Percentiles rank a stretch among this genome's conserved stretches.
These are phyloP conservation scores for Entomortierella lignicola DNA, from an alignment of 192 early-diverging fungal genomes.

Conservation along the genomic window DNA sequence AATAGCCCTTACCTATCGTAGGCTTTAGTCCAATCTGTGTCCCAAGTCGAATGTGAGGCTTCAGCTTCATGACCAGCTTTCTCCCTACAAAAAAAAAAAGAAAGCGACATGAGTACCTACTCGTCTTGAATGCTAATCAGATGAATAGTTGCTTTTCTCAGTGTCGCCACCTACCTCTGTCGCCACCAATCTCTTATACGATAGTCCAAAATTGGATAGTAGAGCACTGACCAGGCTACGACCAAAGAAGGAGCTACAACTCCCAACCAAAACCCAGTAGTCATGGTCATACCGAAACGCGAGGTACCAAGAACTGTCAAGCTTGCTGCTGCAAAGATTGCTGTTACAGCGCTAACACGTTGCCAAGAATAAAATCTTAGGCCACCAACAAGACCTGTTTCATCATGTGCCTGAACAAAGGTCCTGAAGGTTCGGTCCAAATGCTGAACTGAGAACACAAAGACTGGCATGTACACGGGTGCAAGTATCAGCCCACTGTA, in stretches of 20 bases:
- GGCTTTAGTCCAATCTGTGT: constrained; percentile 60
- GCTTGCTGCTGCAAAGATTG: constrained; percentile 32
- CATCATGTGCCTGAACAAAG: constrained; percentile 63
- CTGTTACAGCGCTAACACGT: constrained; percentile 55
- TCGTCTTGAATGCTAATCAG: no score
- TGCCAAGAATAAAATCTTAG: constrained; percentile 62
- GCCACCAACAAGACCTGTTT: constrained; percentile 55
- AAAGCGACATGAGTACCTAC: no score
- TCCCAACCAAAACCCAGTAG: constrained; percentile 54
- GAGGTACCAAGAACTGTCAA: constrained; percentile 30
- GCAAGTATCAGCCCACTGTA: constrained; percentile 50
- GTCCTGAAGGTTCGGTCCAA: constrained; percentile 61
- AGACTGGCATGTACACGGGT: constrained; percentile 66
- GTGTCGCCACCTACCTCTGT: constrained; percentile 40
- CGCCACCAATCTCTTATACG: constrained; percentile 55
- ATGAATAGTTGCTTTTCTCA: no score
- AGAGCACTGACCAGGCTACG: constrained; percentile 58
- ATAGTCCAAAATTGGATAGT: constrained; percentile 62
- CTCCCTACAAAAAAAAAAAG: no score
- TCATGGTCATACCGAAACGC: constrained; percentile 27
- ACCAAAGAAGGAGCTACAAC: constrained; percentile 57
- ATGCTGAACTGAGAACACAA: constrained; percentile 57
- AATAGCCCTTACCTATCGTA: constrained; percentile 49
- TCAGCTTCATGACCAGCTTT: constrained; percentile 50
- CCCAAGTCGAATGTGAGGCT: constrained; percentile 53